These are phyloP conservation scores for Chalaropsis thielavioides DNA, from an alignment of 2,329 filamentous ascomycete genomes.

Conservation along the genomic window DNA sequence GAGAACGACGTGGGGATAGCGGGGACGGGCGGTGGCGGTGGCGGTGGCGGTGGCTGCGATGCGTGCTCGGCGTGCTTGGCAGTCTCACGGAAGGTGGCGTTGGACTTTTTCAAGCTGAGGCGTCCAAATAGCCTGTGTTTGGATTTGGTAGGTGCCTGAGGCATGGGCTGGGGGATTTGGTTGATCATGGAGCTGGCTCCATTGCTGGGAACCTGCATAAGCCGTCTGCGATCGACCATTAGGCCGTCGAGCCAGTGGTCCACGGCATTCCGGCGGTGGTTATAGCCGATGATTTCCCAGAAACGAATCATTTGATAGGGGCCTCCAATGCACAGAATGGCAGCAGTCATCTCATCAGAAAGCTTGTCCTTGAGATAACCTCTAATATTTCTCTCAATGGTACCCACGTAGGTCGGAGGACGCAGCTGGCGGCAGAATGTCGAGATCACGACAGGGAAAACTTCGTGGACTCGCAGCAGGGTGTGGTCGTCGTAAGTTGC, in stretches of 20 bases:
- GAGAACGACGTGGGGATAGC: not conserved
- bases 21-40: not conserved
- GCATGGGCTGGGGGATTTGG: conserved; percentile 26
- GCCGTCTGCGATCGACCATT: conserved; percentile 27
- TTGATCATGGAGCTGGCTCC: not conserved
- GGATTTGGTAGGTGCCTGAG: conserved; percentile 30
- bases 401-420: conserved; percentile 49
- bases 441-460: conserved; percentile 49
- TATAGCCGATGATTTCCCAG: conserved; percentile 55
- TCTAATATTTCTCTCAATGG: conserved; percentile 46
- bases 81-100: conserved; percentile 19
- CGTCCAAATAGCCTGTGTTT: conserved; percentile 36
- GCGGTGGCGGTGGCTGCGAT: not conserved
- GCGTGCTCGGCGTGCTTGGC: not conserved
- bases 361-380: conserved; percentile 50
- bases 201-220: conserved; percentile 8
- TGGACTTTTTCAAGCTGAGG: conserved; percentile 45
- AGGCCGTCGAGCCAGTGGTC: conserved; percentile 45
- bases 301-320: conserved; percentile 48
- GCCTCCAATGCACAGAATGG: conserved; percentile 46
- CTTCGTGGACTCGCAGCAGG: conserved; percentile 46
- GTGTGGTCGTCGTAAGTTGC: conserved; percentile 50
- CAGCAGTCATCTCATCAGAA: conserved; percentile 46
- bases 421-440: conserved; percentile 48
- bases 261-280: conserved; percentile 41